Evolutionary conservation across 2,329 filamentous ascomycete species (phyloP).

Genomic region (Sporothrix schenckii): DNA sequence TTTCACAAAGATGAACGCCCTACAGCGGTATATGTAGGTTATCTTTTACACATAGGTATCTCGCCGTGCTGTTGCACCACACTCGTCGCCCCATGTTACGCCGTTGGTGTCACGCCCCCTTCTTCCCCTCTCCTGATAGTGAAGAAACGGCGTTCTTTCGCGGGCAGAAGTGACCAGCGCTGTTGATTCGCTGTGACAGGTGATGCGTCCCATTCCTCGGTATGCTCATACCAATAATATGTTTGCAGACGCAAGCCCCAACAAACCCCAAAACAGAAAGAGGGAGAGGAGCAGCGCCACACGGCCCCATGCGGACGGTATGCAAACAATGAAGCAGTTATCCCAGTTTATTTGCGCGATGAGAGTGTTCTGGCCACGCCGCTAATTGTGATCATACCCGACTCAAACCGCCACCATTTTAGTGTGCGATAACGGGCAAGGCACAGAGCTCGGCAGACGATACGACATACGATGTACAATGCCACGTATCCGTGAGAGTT

Average conservation of each 20-base stretch:
- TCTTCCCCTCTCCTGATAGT: neutral
- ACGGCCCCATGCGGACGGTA: neutral
- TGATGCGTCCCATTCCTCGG: constrained; percentile 9
- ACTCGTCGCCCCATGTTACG: neutral
- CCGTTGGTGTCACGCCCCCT: constrained; percentile 19
- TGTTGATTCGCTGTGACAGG: constrained; percentile 6
- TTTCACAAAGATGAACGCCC: constrained; percentile 31
- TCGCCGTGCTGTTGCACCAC: constrained; percentile 4
- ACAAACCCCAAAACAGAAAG: neutral
- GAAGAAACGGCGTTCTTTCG: neutral
- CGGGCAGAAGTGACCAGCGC: neutral
- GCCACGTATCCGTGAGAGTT: neutral
- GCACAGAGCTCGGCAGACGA: neutral
- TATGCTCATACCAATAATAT: neutral
- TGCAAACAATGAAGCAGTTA: constrained; percentile 9
- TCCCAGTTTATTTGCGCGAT: neutral
- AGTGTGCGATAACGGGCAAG: constrained; percentile 26
- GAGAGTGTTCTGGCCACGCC: neutral
- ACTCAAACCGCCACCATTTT: constrained; percentile 24
- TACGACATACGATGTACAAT: neutral
- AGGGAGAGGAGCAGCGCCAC: constrained; percentile 10
- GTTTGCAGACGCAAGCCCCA: constrained; percentile 13
- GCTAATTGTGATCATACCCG: constrained; percentile 18
- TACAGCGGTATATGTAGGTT: neutral
- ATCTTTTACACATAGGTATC: neutral